Evolutionary conservation across 2,329 filamentous ascomycete species (phyloP), one percentile per base, ranked within the genome.

Genomic region (Aspergillus piperis): DNA sequence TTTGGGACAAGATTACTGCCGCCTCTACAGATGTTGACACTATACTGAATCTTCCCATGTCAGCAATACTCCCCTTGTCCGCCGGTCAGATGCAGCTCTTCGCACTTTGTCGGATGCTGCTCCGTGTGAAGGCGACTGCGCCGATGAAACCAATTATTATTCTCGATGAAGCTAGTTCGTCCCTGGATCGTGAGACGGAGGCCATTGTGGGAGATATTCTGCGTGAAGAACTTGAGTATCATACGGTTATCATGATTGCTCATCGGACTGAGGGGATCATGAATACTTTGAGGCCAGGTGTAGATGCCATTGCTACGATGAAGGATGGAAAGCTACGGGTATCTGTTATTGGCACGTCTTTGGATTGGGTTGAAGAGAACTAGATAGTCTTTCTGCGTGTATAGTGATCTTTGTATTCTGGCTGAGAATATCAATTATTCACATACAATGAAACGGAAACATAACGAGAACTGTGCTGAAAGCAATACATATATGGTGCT

Each of bases 81-180:
- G 38, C 47, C 1, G 55, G 55, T 3, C 44, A 58, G 23, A 36
- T 44, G n/a, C 55, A 58, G 7, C 38, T 52, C 1, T 50, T 52
- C 10, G 38, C 48, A 1, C 23, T 58, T 2, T 58, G 47, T n/a
- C 48, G 55, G 1, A 41, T 48, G 15, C 21, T 57, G 6, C 17
- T 39, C n/a, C 48, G 21, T 5, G 38, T 21, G 19, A 3, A 4
- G 13, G 6, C n/a, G 5, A n/a, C 7, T 21, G 1, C 3, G 5
- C 13, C 19, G 15, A 25, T 13, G 3, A 58, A n/a, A n/a, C 55
- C 55, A 3, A 41, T 58, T 4, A 19, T 58, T 19, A 17, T 58
- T 3, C 7, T 58, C 1, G 55, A 58, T 42, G 55, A 58, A n/a
- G 55, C 55, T 8, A 52, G 36, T 7, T 58, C 55, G 21, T 39